Conservation (phyloP, 2,329 filamentous ascomycete species). For the Penicillium vulpinum region DNA sequence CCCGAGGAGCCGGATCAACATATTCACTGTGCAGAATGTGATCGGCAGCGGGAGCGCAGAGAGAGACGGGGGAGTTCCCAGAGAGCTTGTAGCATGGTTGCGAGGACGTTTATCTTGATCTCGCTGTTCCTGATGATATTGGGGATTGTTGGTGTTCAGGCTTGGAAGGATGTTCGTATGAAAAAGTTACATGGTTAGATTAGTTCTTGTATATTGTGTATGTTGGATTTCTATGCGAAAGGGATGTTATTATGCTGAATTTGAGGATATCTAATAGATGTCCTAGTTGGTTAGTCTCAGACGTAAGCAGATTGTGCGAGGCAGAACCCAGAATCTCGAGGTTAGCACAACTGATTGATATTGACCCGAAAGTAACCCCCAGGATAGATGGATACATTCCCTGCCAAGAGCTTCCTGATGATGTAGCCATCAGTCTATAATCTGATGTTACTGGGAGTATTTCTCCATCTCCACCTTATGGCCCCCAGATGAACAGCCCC, state of each 20-base stretch:
- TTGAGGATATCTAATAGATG: too few species aligned
- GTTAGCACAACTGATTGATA: background rate
- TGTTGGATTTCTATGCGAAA: background rate
- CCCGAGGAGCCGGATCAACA: constrained; percentile 1
- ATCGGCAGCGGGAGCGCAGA: constrained; percentile 12
- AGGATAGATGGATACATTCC: background rate
- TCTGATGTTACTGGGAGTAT: background rate
- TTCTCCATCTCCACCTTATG: background rate
- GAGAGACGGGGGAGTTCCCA: constrained; percentile 4
- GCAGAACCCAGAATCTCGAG: too few species aligned
- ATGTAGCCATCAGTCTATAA: background rate
- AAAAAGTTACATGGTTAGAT: background rate
- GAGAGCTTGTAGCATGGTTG: constrained; percentile 10
- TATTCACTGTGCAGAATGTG: constrained; percentile 19
- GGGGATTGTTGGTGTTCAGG: constrained; percentile 10
- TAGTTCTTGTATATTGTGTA: background rate
- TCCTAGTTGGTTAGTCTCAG: too few species aligned
- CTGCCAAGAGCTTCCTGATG: background rate
- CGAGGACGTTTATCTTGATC: constrained; percentile 14
- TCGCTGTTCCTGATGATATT: constrained; percentile 14
- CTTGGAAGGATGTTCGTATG: constrained; percentile 1
- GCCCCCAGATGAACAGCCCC: background rate
- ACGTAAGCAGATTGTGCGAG: too few species aligned
- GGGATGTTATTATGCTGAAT: background rate
- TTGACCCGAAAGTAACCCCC: background rate